These are phyloP conservation scores for Closterium sp. DNA, from an alignment of 139 green algal genomes.

Conservation along the genomic window DNA sequence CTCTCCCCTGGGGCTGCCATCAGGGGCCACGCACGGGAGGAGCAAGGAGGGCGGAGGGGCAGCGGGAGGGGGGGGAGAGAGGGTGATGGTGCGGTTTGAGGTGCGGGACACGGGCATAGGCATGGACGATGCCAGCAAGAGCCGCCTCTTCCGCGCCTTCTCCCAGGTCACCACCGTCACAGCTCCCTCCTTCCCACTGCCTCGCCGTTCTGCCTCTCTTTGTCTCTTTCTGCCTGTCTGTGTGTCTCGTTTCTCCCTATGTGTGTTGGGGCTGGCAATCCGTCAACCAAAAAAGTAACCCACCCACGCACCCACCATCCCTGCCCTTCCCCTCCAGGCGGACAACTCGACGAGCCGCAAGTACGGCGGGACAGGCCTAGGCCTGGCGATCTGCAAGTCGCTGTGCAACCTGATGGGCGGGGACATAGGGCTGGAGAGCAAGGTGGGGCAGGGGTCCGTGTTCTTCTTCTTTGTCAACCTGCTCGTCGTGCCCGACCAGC, in stretches of 20 bases:
- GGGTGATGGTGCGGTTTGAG: constrained; percentile 30
- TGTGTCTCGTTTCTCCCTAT: background rate
- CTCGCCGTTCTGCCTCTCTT: background rate
- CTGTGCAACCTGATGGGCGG: constrained; percentile 36
- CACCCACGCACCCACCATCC: background rate
- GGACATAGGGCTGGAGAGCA: constrained; percentile 30
- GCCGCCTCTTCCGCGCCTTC: constrained; percentile 39
- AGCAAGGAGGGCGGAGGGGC: background rate
- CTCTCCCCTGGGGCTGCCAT: background rate
- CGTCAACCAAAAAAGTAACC: background rate
- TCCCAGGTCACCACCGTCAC: constrained; percentile 23
- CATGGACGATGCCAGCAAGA: constrained; percentile 2
- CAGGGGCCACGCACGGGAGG: background rate
- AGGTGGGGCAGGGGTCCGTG: constrained; percentile 18
- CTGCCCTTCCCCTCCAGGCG: background rate
- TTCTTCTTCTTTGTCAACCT: constrained; percentile 38
- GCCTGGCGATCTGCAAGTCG: constrained; percentile 28
- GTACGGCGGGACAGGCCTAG: constrained; percentile 38
- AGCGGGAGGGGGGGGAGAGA: background rate
- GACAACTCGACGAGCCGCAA: constrained; percentile 21
- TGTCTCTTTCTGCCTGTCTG: background rate
- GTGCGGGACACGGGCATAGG: constrained; percentile 36
- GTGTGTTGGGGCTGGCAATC: background rate
- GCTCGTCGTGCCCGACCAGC: background rate
- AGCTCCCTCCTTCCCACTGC: no score